These are phyloP conservation scores for Oropetium thomaeum DNA, from an alignment of 176 grass and related monocot species.

Conservation along the genomic window DNA sequence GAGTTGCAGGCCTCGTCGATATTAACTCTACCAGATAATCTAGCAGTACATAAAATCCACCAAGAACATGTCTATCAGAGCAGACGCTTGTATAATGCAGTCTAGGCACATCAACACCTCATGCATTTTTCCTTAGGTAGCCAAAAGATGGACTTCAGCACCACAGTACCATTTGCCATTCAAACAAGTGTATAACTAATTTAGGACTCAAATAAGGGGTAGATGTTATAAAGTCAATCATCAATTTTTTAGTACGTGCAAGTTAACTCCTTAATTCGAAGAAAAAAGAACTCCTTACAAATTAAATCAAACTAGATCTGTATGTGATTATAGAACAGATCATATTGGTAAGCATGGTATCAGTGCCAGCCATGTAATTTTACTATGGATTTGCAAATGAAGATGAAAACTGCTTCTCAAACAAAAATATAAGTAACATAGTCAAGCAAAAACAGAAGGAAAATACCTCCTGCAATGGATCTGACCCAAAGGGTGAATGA, in stretches of 20 bases:
- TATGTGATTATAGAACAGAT: background rate
- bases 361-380: background rate
- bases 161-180: background rate
- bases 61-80: background rate
- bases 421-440: background rate
- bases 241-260: background rate
- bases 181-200: background rate
- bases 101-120: background rate
- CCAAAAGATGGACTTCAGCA: background rate
- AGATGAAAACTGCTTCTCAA: background rate
- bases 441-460: slow-evolving; percentile 10
- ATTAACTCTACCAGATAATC: background rate
- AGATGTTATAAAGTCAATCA: background rate
- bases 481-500: slow-evolving; percentile 86
- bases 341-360: background rate
- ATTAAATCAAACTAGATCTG: slow-evolving; percentile 1
- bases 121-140: background rate
- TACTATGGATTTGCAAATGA: background rate
- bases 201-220: background rate
- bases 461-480: slow-evolving; percentile 75
- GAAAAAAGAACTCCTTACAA: background rate
- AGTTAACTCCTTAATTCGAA: too few species aligned
- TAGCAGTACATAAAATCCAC: background rate
- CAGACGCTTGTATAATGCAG: background rate
- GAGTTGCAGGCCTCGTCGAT: background rate